Conservation (phyloP, 306 rosid genomes). For the Trichosanthes truncata region DNA sequence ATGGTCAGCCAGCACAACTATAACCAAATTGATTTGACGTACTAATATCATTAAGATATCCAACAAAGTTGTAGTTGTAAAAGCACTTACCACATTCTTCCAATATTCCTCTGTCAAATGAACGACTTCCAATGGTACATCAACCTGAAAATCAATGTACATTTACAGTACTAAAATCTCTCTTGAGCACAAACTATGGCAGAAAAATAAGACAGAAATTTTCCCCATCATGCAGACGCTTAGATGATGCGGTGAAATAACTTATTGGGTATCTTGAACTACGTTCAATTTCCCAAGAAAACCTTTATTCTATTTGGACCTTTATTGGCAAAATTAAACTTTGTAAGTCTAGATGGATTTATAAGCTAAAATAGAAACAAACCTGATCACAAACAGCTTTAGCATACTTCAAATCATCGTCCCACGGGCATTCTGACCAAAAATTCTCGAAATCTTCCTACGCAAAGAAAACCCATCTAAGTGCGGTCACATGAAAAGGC, state of each 20-base stretch:
- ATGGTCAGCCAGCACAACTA: neutral
- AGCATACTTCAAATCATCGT: constrained; percentile 79
- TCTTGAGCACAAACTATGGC: neutral
- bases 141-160: constrained; percentile 40
- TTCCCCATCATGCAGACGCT: neutral
- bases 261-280: neutral
- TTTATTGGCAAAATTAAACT: neutral
- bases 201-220: neutral
- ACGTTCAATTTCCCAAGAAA: neutral
- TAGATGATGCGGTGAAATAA: neutral
- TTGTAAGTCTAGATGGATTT: neutral
- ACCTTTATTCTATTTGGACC: neutral
- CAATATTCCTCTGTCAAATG: constrained; percentile 95
- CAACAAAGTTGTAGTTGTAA: neutral
- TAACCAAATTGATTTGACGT: neutral
- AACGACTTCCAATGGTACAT: constrained; percentile 74
- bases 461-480: constrained; percentile 16
- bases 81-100: constrained; percentile 64
- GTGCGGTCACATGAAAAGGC: neutral
- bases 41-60: neutral
- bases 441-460: constrained; percentile 93
- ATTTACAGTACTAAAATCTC: constrained; percentile 5
- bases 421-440: constrained; percentile 98
- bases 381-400: constrained; percentile 82
- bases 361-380: constrained; percentile 5